These are phyloP conservation scores for Dryadomyces quercivorus DNA, from an alignment of 2,329 filamentous ascomycete species.

Conservation along the genomic window DNA sequence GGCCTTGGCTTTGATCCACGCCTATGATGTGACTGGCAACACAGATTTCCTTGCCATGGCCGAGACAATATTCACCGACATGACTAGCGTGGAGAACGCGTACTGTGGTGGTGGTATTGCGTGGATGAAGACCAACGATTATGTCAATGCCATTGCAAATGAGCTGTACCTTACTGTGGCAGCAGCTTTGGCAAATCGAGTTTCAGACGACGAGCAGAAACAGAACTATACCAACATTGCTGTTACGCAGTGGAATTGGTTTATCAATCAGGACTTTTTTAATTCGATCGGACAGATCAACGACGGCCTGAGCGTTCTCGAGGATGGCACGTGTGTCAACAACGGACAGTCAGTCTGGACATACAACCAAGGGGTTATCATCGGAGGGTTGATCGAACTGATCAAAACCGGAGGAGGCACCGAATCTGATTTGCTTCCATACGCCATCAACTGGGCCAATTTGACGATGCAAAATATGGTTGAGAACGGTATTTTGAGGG, in stretches of 20 bases:
- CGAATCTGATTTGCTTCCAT: conserved; percentile 24
- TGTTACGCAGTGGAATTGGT: conserved; percentile 37
- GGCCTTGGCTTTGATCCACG: conserved; percentile 44
- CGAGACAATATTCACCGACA: conserved; percentile 39
- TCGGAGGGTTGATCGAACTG: conserved; percentile 38
- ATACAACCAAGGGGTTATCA: conserved; percentile 43
- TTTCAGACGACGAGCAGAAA: conserved; percentile 17
- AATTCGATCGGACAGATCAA: conserved; percentile 35
- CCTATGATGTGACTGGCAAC: conserved; percentile 36
- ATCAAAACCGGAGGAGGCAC: conserved; percentile 23
- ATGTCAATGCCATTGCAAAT: conserved; percentile 41
- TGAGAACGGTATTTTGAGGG: conserved; percentile 34
- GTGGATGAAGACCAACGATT: conserved; percentile 38
- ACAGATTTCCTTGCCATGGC: conserved; percentile 36
- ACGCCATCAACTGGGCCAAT: conserved; percentile 32
- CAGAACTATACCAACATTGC: conserved; percentile 35
- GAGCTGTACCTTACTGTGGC: conserved; percentile 41
- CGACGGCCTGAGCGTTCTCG: conserved; percentile 31
- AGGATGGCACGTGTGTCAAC: conserved; percentile 32
- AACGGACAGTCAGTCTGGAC: conserved; percentile 32
- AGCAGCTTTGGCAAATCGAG: conserved; percentile 37
- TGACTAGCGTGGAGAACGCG: conserved; percentile 29
- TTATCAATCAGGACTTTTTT: conserved; percentile 34
- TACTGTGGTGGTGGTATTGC: conserved; percentile 38
- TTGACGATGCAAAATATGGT: conserved; percentile 34